Percentiles rank a stretch among this genome's conserved stretches.
Evolutionary conservation across 257 asterid species (phyloP).

Genomic region (Nicotiana otophora): DNA sequence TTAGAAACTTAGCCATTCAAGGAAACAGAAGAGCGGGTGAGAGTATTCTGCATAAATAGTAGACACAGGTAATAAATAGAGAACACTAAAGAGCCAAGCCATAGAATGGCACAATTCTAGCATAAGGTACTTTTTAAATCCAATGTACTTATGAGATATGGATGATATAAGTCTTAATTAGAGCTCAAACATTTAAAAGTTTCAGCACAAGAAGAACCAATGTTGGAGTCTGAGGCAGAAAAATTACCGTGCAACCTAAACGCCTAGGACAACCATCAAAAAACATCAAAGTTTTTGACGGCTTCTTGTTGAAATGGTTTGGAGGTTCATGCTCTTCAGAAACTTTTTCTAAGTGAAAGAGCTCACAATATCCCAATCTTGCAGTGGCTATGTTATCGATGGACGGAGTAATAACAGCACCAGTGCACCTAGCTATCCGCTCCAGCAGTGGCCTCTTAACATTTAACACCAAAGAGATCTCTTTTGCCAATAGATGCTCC

Average conservation of each 20-base stretch:
- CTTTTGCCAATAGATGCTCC: slow-evolving; percentile 74
- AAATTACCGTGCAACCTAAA: slow-evolving; percentile 90
- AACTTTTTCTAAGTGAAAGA: slow-evolving; percentile 73
- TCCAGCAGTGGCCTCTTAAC: slow-evolving; percentile 77
- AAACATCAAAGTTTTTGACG: slow-evolving; percentile 83
- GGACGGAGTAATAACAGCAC: slow-evolving; percentile 74
- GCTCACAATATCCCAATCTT: slow-evolving; percentile 81
- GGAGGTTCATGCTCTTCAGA: slow-evolving; percentile 61
- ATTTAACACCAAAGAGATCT: slow-evolving; percentile 85
- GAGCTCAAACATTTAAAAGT: background rate
- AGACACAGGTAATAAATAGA: background rate
- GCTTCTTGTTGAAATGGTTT: slow-evolving; percentile 74
- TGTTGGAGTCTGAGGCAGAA: background rate
- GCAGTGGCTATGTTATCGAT: slow-evolving; percentile 63
- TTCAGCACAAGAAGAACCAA: background rate
- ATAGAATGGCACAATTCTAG: background rate
- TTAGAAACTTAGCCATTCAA: background rate
- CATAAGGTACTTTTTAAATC: background rate
- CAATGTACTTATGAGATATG: background rate
- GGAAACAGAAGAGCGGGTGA: background rate
- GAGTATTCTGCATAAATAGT: background rate
- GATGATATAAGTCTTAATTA: background rate
- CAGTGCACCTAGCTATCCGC: slow-evolving; percentile 83
- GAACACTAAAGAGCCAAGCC: background rate
- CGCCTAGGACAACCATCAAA: slow-evolving; percentile 95